phyloP scores from a whole-genome alignment of 371 early-diverging fungal genomes.

The Choanephora cucurbitarum region DNA sequence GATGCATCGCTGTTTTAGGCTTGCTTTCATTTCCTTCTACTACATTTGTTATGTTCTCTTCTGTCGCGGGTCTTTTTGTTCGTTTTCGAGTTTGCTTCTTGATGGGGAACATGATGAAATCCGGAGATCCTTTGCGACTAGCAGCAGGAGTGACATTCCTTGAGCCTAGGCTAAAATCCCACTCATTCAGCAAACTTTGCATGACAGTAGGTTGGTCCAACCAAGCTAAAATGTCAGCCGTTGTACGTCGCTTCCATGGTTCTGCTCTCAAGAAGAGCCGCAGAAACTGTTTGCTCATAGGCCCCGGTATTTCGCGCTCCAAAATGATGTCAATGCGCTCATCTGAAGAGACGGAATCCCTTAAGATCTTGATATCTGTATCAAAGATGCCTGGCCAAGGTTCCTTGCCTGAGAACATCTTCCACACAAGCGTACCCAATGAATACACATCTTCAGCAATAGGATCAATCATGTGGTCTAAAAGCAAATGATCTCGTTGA shows the following conservation, averaged over 20 bases:
- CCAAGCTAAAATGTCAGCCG: slow-evolving; percentile 48
- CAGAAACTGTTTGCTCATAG: slow-evolving; percentile 43
- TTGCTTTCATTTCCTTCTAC: too few relatives aligned
- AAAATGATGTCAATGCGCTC: slow-evolving; percentile 49
- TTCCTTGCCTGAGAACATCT: slow-evolving; percentile 59
- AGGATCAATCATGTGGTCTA: slow-evolving; percentile 56
- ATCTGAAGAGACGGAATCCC: slow-evolving; percentile 53
- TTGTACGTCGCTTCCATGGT: slow-evolving; percentile 50
- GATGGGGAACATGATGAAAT: not conserved
- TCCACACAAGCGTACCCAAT: slow-evolving; percentile 62
- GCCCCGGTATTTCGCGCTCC: slow-evolving; percentile 50
- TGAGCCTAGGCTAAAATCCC: slow-evolving; percentile 17
- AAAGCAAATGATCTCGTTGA: slow-evolving; percentile 40
- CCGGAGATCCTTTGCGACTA: not conserved
- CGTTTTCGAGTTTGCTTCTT: not conserved
- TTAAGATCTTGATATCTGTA: slow-evolving; percentile 56
- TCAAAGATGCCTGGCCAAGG: slow-evolving; percentile 69
- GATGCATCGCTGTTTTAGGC: too few relatives aligned
- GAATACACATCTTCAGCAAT: slow-evolving; percentile 66
- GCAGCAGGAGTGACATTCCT: not conserved
- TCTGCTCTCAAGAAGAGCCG: slow-evolving; percentile 42
- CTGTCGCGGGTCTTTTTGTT: not conserved
- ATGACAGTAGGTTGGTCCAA: slow-evolving; percentile 29
- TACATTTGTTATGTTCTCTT: not conserved
- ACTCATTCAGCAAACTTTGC: slow-evolving; percentile 33